phyloP scores from a whole-genome alignment of 371 early-diverging fungal species.

The Mucor piriformis region DNA sequence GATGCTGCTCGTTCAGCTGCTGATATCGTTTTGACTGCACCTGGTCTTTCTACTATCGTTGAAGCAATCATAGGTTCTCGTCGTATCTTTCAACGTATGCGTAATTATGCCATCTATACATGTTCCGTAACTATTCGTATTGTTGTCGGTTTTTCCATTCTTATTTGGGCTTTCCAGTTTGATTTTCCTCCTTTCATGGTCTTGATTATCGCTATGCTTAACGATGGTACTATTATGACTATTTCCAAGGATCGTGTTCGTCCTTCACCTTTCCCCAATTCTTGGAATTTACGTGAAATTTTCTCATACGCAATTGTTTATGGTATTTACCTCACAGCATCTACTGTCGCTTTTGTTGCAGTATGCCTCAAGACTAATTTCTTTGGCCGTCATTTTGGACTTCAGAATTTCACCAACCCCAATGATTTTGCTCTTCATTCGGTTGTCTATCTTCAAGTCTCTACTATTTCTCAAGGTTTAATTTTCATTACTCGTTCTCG shows the following conservation, averaged over 20 bases:
- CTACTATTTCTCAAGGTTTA: conserved; percentile 61
- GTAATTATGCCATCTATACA: conserved; percentile 60
- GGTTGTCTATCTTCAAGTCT: conserved; percentile 60
- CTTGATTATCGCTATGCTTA: conserved; percentile 61
- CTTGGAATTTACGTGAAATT: conserved; percentile 62
- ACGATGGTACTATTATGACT: conserved; percentile 66
- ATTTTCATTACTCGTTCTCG: conserved; percentile 65
- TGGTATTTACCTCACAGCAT: conserved; percentile 57
- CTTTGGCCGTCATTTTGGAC: conserved; percentile 49
- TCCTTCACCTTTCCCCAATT: conserved; percentile 58
- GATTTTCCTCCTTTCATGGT: conserved; percentile 69
- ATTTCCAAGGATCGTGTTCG: conserved; percentile 61
- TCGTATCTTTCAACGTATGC: conserved; percentile 76
- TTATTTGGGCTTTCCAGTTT: conserved; percentile 58
- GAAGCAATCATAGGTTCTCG: conserved; percentile 67
- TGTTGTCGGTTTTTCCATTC: conserved; percentile 60
- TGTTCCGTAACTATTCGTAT: conserved; percentile 67
- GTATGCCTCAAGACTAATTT: conserved; percentile 44
- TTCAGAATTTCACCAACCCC: conserved; percentile 27
- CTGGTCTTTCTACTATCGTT: conserved; percentile 76
- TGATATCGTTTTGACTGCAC: conserved; percentile 77
- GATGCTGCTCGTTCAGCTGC: conserved; percentile 79
- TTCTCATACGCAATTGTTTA: conserved; percentile 59
- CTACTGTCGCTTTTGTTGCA: conserved; percentile 56
- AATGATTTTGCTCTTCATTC: conserved; percentile 56